Evolutionary conservation across 75 land plant genomes (phyloP), one percentile per base, ranked within the genome.

Genomic region (Pinus taeda): DNA sequence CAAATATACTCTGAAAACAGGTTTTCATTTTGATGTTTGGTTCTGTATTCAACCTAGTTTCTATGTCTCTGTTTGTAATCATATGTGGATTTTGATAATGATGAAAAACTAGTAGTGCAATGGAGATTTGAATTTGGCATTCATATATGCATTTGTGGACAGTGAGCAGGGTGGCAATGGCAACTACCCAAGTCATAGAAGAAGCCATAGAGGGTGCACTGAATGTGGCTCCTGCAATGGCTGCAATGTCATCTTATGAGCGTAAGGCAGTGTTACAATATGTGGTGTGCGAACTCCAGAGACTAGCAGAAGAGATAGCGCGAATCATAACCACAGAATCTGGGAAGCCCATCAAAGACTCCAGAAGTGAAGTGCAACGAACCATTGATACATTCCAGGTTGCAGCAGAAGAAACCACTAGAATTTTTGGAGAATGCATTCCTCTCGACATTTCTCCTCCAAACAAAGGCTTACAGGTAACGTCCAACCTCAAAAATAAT

Each of bases 281-380:
- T 74, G 80, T 78, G 49, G 84, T 85, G 60, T 57, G 36, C 57
- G 86, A 85, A 74, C 74, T 85, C 12, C 57, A 74, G 26, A 59
- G 39, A 18, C 76, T 78, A 15, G 17, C 66, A 5, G 85, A 85
- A 73, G 86, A 81, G 81, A 53, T 85, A 42, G 80, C 86, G 37
- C 64, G 39, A 49, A 65, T 59, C 12, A 30, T 85, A 56, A 83
- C 86, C 20, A 73, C 78, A 62, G 86, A 85, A 70, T 62, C 84
- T 24, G 86, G 86, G 29, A 85, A 85, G 61, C 84, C 86, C n/a
- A 85, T 78, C 80, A 85, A 83, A 60, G 86, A 81, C 36, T 71
- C 86, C 18, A 74, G 86, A 37, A 80, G 84, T 33, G 86, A 85
- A 74, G 86, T 85, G 6, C 15, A 79, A 8, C 79, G 86, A 15